phyloP scores from a whole-genome alignment of 768 basidiomycete species.

The Tylopilus cervinicoccineus region DNA sequence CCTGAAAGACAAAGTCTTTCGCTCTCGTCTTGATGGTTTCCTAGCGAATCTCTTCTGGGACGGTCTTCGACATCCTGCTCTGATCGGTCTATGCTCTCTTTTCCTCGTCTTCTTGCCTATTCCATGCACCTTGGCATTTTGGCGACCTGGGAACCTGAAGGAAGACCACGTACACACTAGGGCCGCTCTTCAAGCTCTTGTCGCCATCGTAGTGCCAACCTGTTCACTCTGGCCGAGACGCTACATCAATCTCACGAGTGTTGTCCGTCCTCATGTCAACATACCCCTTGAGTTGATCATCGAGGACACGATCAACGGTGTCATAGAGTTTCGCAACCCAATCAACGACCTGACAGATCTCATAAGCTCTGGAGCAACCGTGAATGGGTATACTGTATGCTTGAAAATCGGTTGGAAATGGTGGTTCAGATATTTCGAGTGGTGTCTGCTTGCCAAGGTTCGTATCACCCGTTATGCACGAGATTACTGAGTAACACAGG shows the following conservation, averaged over 20 bases:
- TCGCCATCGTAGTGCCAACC: slow-evolving; percentile 40
- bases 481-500: neutral
- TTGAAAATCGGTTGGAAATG: slow-evolving; percentile 31
- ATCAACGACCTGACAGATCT: slow-evolving; percentile 35
- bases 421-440: slow-evolving; percentile 34
- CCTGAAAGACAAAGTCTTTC: neutral
- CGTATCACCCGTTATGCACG: slow-evolving; percentile 3
- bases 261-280: slow-evolving; percentile 21
- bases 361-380: slow-evolving; percentile 28
- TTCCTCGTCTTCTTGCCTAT: slow-evolving; percentile 5
- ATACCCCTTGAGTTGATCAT: slow-evolving; percentile 37
- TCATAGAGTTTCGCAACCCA: slow-evolving; percentile 43
- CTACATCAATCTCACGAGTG: slow-evolving; percentile 32
- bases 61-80: neutral
- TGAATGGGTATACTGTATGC: slow-evolving; percentile 38
- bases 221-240: slow-evolving; percentile 42
- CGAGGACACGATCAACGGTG: slow-evolving; percentile 33
- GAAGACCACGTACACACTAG: slow-evolving; percentile 15
- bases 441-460: slow-evolving; percentile 29
- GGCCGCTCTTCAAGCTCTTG: slow-evolving; percentile 34
- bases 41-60: neutral
- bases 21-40: neutral
- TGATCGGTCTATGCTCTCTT: slow-evolving; percentile 5
- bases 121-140: slow-evolving; percentile 9
- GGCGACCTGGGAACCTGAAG: slow-evolving; percentile 1